A percentile compares a stretch with the other conserved stretches of the same genome.
Conservation (phyloP, 495 filamentous ascomycete species). For the Neurospora sp. region DNA sequence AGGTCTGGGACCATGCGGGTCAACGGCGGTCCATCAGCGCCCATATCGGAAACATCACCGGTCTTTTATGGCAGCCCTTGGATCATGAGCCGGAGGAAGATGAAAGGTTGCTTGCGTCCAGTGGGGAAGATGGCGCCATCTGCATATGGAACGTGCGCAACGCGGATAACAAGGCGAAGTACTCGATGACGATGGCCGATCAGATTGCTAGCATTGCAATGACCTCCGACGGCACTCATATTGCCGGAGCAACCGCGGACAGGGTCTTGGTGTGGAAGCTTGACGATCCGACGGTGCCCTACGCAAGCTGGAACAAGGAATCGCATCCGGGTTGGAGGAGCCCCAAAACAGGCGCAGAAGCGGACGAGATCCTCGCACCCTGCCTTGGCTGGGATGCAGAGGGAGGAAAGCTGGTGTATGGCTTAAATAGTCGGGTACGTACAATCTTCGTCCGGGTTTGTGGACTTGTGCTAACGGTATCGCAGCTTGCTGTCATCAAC, state of each 20-base stretch:
- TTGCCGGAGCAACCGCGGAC: conserved; percentile 58
- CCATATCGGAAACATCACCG: conserved; percentile 38
- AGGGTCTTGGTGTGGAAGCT: conserved; percentile 63
- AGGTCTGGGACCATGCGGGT: conserved; percentile 43
- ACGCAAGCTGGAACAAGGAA: conserved; percentile 50
- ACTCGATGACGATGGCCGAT: conserved; percentile 45
- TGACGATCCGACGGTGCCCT: conserved; percentile 52
- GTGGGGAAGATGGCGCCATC: conserved; percentile 54
- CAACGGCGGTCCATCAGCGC: conserved; percentile 36
- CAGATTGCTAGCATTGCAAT: conserved; percentile 49
- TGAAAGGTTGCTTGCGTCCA: conserved; percentile 42
- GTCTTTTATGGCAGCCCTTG: conserved; percentile 43
- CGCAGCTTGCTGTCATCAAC: conserved; percentile 38
- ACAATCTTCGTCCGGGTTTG: not conserved
- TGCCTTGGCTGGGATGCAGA: conserved; percentile 68
- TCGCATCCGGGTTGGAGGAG: conserved; percentile 41
- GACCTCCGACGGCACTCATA: conserved; percentile 60
- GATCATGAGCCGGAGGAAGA: conserved; percentile 23
- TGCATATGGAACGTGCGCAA: conserved; percentile 57
- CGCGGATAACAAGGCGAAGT: conserved; percentile 44
- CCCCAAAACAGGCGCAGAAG: conserved; percentile 34
- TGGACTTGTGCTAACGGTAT: conserved; percentile 8
- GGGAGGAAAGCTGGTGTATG: conserved; percentile 65
- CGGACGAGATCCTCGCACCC: conserved; percentile 38
- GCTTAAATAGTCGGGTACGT: conserved; percentile 58